A percentile compares a stretch with the other conserved stretches of the same genome.
Evolutionary conservation across 495 filamentous ascomycete species (phyloP).

Genomic region (Neurospora pannonica): DNA sequence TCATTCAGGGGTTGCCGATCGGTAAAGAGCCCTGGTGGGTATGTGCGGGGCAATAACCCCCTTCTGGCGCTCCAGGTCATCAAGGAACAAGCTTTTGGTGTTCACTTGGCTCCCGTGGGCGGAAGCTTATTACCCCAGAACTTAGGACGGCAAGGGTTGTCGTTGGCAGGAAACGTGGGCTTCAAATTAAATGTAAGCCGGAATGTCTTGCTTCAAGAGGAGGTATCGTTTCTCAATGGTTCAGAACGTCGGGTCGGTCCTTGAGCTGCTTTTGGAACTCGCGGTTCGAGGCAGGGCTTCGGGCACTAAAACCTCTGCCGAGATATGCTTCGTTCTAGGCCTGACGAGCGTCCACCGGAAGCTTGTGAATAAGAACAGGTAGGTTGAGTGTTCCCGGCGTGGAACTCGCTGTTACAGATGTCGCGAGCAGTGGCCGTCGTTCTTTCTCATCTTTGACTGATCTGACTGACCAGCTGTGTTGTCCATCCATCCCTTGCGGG

Average conservation of each 20-base stretch:
- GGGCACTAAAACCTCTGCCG: background rate
- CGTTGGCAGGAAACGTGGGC: background rate
- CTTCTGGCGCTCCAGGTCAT: background rate
- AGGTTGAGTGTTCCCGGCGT: background rate
- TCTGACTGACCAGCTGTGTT: background rate
- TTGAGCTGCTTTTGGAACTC: background rate
- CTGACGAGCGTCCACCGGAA: background rate
- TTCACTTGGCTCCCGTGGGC: background rate
- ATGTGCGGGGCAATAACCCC: background rate
- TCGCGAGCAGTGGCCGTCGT: background rate
- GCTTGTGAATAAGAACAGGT: background rate
- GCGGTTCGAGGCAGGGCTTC: background rate
- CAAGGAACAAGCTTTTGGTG: background rate
- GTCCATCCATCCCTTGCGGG: background rate
- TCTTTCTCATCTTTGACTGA: background rate
- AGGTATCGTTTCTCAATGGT: background rate
- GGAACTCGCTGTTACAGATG: background rate
- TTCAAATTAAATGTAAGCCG: background rate
- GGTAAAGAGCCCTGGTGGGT: background rate
- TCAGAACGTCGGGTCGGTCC: background rate
- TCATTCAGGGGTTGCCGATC: background rate
- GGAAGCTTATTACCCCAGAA: background rate
- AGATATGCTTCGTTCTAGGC: background rate
- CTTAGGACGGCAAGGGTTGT: background rate
- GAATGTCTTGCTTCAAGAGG: background rate